Percentiles rank a stretch among this genome's conserved stretches.
Evolutionary conservation across 2,329 filamentous ascomycete genomes (phyloP).

Genomic region (Trichoderma sp.): DNA sequence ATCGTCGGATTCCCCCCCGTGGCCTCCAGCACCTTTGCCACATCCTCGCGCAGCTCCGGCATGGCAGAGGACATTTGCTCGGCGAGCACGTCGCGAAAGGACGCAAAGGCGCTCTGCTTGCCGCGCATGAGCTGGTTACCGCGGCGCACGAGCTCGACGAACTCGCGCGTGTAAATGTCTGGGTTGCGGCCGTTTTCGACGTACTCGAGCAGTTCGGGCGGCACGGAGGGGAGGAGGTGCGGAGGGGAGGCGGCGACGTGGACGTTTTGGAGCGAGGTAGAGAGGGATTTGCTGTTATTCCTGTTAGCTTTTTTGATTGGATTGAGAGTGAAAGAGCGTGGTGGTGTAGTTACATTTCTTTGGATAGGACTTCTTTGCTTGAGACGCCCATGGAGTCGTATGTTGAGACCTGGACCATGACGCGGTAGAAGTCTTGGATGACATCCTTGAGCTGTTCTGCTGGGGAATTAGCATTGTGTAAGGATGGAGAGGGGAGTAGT

Average conservation of each 20-base stretch:
- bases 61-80: slow-evolving; percentile 58
- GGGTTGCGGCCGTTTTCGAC: slow-evolving; percentile 72
- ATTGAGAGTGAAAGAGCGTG: not conserved
- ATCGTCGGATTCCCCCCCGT: slow-evolving; percentile 40
- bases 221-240: slow-evolving; percentile 53
- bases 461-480: too few species aligned
- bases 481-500: too few species aligned
- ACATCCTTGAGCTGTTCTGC: slow-evolving; percentile 61
- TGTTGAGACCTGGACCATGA: slow-evolving; percentile 63
- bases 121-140: slow-evolving; percentile 68
- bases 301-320: not conserved
- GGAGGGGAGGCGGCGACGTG: slow-evolving; percentile 46
- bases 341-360: slow-evolving; percentile 47
- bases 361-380: slow-evolving; percentile 57
- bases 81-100: slow-evolving; percentile 64
- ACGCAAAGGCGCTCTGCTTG: slow-evolving; percentile 61
- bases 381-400: slow-evolving; percentile 58
- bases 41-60: slow-evolving; percentile 60
- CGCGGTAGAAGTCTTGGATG: slow-evolving; percentile 64
- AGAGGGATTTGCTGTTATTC: slow-evolving; percentile 42
- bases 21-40: slow-evolving; percentile 51
- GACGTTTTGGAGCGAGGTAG: slow-evolving; percentile 42
- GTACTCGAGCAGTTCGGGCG: slow-evolving; percentile 66
- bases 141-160: slow-evolving; percentile 67
- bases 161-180: slow-evolving; percentile 73